These are phyloP conservation scores for Cystofilobasidium capitatum DNA, from an alignment of 768 basidiomycete species.

Conservation along the genomic window DNA sequence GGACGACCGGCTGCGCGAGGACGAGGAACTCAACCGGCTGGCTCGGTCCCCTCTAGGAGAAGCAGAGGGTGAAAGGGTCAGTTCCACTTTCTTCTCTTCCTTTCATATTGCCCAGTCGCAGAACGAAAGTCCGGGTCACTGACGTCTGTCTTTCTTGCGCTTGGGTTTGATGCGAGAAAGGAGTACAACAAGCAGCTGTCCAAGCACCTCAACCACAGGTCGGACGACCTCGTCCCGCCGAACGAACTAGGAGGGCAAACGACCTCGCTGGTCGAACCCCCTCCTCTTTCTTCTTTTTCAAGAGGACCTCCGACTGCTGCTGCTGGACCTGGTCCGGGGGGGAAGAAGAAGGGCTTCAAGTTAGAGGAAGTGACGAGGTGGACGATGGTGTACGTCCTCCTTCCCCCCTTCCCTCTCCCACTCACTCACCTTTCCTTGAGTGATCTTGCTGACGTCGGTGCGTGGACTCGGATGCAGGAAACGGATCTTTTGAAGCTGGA, in stretches of 20 bases:
- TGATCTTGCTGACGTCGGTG: background rate
- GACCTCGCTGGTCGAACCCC: constrained; percentile 21
- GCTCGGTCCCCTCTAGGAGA: constrained; percentile 87
- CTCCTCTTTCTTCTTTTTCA: constrained; percentile 23
- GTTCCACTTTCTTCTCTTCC: constrained; percentile 29
- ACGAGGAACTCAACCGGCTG: constrained; percentile 73
- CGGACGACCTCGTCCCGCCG: constrained; percentile 13
- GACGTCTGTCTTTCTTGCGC: background rate
- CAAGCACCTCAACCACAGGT: constrained; percentile 1
- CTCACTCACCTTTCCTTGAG: no score
- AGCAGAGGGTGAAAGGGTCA: constrained; percentile 70
- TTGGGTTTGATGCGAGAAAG: constrained; percentile 41
- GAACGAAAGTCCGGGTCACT: background rate
- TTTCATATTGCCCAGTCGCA: background rate
- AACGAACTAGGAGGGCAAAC: constrained; percentile 38
- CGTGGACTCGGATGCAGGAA: no score
- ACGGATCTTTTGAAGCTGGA: constrained; percentile 2
- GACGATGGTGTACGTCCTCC: constrained; percentile 93
- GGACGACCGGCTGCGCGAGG: constrained; percentile 58
- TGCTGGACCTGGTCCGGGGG: constrained; percentile 28
- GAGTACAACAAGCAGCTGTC: constrained; percentile 52
- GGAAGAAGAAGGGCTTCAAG: constrained; percentile 55
- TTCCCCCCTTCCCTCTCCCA: constrained; percentile 42
- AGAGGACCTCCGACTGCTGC: background rate
- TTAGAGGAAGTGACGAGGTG: constrained; percentile 85